Conservation (phyloP, 139 green algal genomes). For the Mesotaenium endlicherianum region DNA sequence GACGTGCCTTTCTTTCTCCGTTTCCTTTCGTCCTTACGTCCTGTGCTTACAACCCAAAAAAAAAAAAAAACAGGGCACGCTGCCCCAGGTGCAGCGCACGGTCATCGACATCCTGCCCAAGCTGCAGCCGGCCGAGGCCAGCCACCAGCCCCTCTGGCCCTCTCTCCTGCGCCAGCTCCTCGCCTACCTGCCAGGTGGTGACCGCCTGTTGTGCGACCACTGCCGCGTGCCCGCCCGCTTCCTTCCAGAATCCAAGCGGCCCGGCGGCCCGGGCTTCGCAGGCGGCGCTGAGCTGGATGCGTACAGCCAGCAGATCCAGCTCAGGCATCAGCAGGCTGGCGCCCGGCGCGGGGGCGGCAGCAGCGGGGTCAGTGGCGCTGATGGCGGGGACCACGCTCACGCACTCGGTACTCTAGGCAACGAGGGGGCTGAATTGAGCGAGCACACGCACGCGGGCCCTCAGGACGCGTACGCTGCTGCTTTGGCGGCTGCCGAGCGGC, state of each 20-base stretch:
- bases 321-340: too few species aligned
- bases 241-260: neutral
- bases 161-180: slow-evolving; percentile 62
- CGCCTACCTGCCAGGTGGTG: slow-evolving; percentile 38
- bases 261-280: neutral
- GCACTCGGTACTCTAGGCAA: too few species aligned
- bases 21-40: too few species aligned
- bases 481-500: too few species aligned
- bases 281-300: too few species aligned
- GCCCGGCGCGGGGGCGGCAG: neutral
- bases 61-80: slow-evolving; percentile 57
- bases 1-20: neutral
- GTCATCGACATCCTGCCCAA: slow-evolving; percentile 64
- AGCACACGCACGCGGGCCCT: too few species aligned
- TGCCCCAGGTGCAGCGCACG: slow-evolving; percentile 74
- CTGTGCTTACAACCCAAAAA: too few species aligned
- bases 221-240: slow-evolving; percentile 24
- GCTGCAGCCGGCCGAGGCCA: slow-evolving; percentile 41
- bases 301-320: too few species aligned
- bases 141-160: slow-evolving; percentile 57
- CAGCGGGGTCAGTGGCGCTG: neutral
- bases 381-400: neutral
- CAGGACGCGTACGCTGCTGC: too few species aligned
- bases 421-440: too few species aligned
- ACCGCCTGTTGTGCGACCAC: slow-evolving; percentile 22